Conservation (phyloP, 805 yeast genomes). For the Isabelozyma heimii region DNA sequence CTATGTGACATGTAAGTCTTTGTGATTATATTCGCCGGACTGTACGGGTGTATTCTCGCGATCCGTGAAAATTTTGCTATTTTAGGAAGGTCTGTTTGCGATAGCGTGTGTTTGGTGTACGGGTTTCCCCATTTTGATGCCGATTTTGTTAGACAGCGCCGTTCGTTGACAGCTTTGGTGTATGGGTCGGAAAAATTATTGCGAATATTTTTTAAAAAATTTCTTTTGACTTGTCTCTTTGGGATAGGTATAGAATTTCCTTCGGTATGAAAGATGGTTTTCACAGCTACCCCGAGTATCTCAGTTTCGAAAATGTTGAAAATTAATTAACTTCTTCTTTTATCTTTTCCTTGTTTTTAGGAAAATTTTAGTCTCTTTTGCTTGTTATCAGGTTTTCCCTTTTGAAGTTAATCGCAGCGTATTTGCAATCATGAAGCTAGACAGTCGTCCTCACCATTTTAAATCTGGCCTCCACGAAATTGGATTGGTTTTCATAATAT, state of each 20-base stretch:
- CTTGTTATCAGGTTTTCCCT: not conserved
- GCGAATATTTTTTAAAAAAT: not conserved
- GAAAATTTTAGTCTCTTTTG: not conserved
- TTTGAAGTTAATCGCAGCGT: not conserved
- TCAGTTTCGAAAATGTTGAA: too few species aligned
- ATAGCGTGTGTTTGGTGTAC: not conserved
- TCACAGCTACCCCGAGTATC: not conserved
- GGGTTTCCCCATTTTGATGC: not conserved
- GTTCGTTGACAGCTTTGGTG: not conserved
- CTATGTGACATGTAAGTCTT: not conserved
- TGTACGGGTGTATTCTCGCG: not conserved
- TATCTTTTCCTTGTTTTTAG: too few species aligned
- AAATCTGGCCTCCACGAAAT: conserved; percentile 22
- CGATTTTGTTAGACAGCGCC: not conserved
- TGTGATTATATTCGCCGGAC: not conserved
- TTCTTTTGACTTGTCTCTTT: not conserved
- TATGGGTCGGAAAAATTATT: not conserved
- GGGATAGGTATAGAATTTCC: not conserved
- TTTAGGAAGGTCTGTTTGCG: not conserved
- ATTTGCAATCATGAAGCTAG: conserved; percentile 2
- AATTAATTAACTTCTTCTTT: too few species aligned
- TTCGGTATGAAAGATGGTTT: not conserved
- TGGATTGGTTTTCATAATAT: conserved; percentile 16
- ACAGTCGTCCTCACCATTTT: conserved; percentile 12
- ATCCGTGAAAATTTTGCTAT: not conserved